Evolutionary conservation across 2,329 filamentous ascomycete genomes (phyloP).

Genomic region (Fusarium siculi): DNA sequence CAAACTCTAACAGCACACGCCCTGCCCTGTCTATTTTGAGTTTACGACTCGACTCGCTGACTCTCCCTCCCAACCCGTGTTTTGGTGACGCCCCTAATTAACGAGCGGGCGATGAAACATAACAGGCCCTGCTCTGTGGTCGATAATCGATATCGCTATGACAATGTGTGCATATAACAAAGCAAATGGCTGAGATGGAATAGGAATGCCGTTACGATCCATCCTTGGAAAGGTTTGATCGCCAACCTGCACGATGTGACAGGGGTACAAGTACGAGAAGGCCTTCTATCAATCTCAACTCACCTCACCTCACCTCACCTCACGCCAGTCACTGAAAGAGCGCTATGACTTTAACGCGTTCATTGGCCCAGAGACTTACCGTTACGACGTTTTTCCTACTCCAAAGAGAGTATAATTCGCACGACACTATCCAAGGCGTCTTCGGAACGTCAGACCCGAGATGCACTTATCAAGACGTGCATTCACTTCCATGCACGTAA

Average conservation of each 20-base stretch:
- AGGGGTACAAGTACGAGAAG: constrained; percentile 5
- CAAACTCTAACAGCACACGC: constrained; percentile 10
- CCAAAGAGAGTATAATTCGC: neutral
- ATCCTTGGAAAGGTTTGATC: constrained; percentile 7
- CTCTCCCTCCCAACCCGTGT: neutral
- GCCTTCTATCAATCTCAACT: neutral
- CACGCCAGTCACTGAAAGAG: neutral
- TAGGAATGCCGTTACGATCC: neutral
- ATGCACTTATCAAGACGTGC: constrained; percentile 2
- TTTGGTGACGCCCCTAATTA: neutral
- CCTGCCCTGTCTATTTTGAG: neutral
- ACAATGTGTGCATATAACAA: neutral
- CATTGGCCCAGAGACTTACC: neutral
- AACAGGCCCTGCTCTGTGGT: neutral
- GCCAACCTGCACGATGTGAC: constrained; percentile 7
- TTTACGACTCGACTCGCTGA: neutral
- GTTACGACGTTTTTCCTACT: neutral
- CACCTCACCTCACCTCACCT: neutral
- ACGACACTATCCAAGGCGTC: neutral
- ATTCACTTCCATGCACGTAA: constrained; percentile 9
- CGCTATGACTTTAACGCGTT: constrained; percentile 8
- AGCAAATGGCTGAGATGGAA: neutral
- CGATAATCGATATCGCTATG: neutral
- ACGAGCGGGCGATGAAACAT: neutral
- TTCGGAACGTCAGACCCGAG: neutral